Evolutionary conservation across 768 basidiomycete genomes (phyloP), one percentile per base, ranked within the genome.

Genomic region (Naganishia friedmannii): DNA sequence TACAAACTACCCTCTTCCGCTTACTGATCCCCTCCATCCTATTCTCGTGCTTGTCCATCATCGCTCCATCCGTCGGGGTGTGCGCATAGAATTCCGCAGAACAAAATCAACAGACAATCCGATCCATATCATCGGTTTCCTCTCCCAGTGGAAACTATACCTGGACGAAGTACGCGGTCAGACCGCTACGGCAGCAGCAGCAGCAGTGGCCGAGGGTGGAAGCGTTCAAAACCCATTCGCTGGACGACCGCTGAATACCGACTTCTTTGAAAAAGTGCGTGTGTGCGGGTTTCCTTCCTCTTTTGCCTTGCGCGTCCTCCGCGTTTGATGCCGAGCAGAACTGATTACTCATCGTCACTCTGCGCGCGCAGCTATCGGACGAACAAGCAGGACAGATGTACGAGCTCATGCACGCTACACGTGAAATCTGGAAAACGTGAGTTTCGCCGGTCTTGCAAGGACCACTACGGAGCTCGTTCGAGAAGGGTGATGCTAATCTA

Each of bases 131-230:
- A 95, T 98, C 79, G 93, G 92, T 2, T 99, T 99, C 78, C 84
- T 98, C 10, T 89, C 90, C 3, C 91, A 97, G 76, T 99, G 95
- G 95, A 96, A 95, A 80, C 79, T 86, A 69, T 98, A 99, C 80
- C 85, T 97, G 68, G 92, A 95, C 74, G 82, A 86, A 70, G 79
- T 82, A 5, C 60, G 42, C 39, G 60, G 1, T 17, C 39, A 63
- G 73, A 78, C 60, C 5, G 71, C 90, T 39, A 88, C 87, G 15
- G 42, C 10, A n/a, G 63, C 66, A 65, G 7, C 17, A 3, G 48
- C 48, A 31, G 34, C 31, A 29, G 19, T 23, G 66, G 7, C 42
- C 42, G 42, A 13, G 9, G 42, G 15, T 15, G 42, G 42, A 2
- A 70, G 21, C 58, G 60, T 5, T 53, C 70, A n/a, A 66, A 74